Evolutionary conservation across 2,329 filamentous ascomycete species (phyloP), one percentile per base, ranked within the genome.

Genomic region (Endoconidiophora polonica): DNA sequence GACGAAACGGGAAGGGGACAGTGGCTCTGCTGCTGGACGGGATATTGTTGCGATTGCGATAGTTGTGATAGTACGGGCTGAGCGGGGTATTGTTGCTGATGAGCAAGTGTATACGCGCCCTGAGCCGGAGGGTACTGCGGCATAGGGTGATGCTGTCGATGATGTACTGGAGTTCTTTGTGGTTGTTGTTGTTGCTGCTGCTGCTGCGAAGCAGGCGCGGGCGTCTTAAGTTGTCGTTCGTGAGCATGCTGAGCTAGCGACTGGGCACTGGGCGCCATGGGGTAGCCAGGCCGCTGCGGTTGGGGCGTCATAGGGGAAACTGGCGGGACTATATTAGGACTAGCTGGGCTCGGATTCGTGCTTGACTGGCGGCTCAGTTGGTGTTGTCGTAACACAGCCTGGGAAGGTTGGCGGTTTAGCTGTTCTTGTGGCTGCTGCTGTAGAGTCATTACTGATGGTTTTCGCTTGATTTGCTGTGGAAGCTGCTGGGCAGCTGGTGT

Each of bases 181-280:
- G 16, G 16, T 18, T 18, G 46, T 36, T 46, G 42, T 36, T 52
- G 50, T 18, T 29, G 50, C 4, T 23, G 36, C 20, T 47, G 44
- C 3, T 29, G 12, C 16, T 46, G 44, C 29, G 36, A n/a, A 6
- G 39, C 12, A 12, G 29, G 29, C 29, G 29, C 12, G 12, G 29
- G 5, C 29, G 29, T 12, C 29, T 33, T 33, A 9, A 9, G 29
- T 12, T 12, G 29, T 12, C 29, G 29, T 33, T 33, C 29, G 29
- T 33, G 29, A 5, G 29, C 29, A 33, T 33, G 29, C 12, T 9
- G 29, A 33, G 29, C 29, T 33, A 33, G 44, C 44, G 44, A n/a
- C 18, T 36, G 44, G 44, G 22, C 43, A 24, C 20, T 18, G 22
- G 43, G 16, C 9, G 29, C 29, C 29, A 33, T 33, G 16, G 40